Evolutionary conservation across 2,329 filamentous ascomycete species (phyloP), one percentile per base, ranked within the genome.

Genomic region (Colletotrichum abscissum): DNA sequence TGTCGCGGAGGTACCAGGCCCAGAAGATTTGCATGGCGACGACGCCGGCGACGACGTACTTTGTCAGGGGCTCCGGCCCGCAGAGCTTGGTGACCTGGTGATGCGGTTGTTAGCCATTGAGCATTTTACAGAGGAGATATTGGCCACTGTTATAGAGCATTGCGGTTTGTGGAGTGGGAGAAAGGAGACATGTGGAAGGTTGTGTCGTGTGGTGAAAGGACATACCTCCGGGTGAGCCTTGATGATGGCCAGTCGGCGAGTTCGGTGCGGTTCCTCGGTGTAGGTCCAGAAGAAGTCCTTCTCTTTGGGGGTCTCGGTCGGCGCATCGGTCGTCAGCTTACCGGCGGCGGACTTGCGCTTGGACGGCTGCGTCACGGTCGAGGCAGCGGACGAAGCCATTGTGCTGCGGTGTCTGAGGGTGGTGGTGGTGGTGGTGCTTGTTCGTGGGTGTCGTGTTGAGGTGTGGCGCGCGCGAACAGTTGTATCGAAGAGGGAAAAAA

Each of bases 201-300:
- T 49, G 42, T n/a, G 42, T n/a, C 19, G 19, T 49, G 33, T 35
- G 64, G 14, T n/a, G 57, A 30, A 59, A 62, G 9, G 49, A 76
- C 81, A 24, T 86, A 96, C 95, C 89, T 99, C 96, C 59, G 97
- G 97, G 82, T 99, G 96, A 68, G 96, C 95, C 86, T 98, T 98
- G 85, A 99, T 98, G 79, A 99, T 99, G 75, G 95, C 95, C 78
- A 96, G 91, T 70, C 97, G 91, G 78, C 97, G 89, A 38, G 96
- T 97, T 77, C 95, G 91, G 84, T 99, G 97, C 75, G 97, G 97
- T 85, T 99, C 97, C 83, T 99, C 97, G 11, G 97, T 98, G 82
- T 99, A 98, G 54, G 97, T 98, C 97, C 97, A 98, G 86, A 97
- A 98, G 88, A 98, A 98, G 82, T 92, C 89, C 75, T 92, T 79